Percentiles rank a stretch among this genome's conserved stretches.
Conservation (phyloP, 140 eudicot species). For the Oenanthe javanica region DNA sequence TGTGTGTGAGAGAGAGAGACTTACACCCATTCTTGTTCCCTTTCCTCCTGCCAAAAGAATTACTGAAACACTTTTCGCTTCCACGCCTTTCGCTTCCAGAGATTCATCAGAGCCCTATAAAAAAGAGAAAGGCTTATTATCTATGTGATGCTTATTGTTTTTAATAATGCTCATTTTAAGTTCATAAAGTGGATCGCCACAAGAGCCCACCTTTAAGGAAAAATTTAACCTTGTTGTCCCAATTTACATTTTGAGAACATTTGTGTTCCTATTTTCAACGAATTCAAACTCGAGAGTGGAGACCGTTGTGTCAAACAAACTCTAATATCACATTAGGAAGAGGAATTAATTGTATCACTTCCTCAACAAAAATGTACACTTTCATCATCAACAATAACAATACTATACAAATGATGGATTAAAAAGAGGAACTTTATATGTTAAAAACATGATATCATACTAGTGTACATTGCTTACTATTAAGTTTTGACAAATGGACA, state of each 20-base stretch:
- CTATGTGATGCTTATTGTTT: background rate
- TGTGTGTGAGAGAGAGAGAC: constrained; percentile 6
- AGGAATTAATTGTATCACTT: background rate
- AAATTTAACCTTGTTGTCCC: background rate
- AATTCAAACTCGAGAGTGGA: background rate
- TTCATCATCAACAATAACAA: too few species aligned
- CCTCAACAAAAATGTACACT: background rate
- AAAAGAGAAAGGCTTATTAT: background rate
- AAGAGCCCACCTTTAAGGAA: background rate
- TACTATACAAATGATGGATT: too few species aligned
- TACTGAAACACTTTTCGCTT: constrained; percentile 91
- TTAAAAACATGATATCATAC: too few species aligned
- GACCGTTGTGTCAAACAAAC: background rate
- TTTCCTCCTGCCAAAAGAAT: constrained; percentile 97
- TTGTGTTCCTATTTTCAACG: background rate
- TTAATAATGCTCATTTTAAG: background rate
- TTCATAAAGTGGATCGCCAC: background rate
- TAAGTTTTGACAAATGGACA: background rate
- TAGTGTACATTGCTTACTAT: background rate
- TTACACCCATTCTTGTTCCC: constrained; percentile 97
- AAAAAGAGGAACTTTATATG: too few species aligned
- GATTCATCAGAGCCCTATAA: constrained; percentile 24
- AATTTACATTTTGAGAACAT: background rate
- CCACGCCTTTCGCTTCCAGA: constrained; percentile 29
- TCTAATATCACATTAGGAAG: background rate